Conservation (phyloP, 1,284 basidiomycete species). For the Ustilago loliicola region DNA sequence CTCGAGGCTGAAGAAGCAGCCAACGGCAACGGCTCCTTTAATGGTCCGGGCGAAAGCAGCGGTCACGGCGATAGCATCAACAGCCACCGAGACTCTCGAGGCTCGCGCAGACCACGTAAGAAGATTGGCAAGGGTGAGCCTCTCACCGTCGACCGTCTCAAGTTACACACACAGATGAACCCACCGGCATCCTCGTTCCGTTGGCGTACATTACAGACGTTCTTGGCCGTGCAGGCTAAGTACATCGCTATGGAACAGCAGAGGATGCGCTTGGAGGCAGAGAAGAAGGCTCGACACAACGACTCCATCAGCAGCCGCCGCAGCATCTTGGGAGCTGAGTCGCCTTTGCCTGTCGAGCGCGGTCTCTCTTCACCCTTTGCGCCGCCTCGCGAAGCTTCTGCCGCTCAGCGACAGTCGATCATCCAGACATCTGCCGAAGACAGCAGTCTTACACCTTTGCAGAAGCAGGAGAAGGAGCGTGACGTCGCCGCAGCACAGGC, state of each 20-base stretch:
- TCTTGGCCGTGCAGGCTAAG: slow-evolving; percentile 73
- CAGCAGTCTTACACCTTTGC: slow-evolving; percentile 33
- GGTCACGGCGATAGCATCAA: slow-evolving; percentile 34
- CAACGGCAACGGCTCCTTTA: slow-evolving; percentile 4
- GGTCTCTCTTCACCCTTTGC: slow-evolving; percentile 36
- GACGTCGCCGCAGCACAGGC: slow-evolving; percentile 56
- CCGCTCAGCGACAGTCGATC: slow-evolving; percentile 24
- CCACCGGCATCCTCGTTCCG: slow-evolving; percentile 74
- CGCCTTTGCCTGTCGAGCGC: slow-evolving; percentile 21
- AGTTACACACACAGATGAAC: slow-evolving; percentile 84
- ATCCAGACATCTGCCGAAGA: slow-evolving; percentile 33
- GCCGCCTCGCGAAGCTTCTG: slow-evolving; percentile 42
- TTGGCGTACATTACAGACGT: slow-evolving; percentile 73
- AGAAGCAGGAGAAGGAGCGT: slow-evolving; percentile 54
- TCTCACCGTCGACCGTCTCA: slow-evolving; percentile 75
- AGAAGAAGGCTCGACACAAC: slow-evolving; percentile 25
- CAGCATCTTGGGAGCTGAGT: slow-evolving; percentile 25
- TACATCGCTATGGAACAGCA: slow-evolving; percentile 72
- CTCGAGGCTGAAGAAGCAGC: slow-evolving; percentile 74
- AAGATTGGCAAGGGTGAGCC: slow-evolving; percentile 70
- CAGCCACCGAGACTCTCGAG: slow-evolving; percentile 41
- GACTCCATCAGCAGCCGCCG: slow-evolving; percentile 40
- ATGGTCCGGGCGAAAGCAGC: slow-evolving; percentile 19
- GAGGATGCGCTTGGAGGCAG: slow-evolving; percentile 43
- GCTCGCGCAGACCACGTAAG: slow-evolving; percentile 74